phyloP scores from a whole-genome alignment of 202 grass and related monocot genomes.

The Digitaria exilis region DNA sequence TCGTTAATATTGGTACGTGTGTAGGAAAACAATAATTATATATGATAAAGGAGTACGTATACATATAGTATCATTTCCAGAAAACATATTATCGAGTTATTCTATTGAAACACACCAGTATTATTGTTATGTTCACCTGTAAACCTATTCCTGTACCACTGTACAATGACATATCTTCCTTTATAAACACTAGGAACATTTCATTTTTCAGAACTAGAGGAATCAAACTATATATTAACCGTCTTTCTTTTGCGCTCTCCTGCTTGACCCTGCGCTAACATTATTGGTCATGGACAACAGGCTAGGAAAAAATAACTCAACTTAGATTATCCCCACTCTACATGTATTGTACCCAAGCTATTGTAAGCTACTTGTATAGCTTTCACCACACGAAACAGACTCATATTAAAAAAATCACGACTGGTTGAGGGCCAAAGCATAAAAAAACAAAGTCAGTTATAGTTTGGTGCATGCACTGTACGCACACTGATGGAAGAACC shows the following conservation, averaged over 20 bases:
- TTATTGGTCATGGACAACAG: background rate
- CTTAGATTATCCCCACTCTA: background rate
- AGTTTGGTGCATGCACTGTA: conserved; percentile 38
- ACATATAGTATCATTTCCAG: background rate
- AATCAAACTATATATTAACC: background rate
- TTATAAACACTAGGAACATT: background rate
- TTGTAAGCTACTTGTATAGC: conserved; percentile 27
- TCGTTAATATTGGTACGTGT: background rate
- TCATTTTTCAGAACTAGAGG: background rate
- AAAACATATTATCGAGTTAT: background rate
- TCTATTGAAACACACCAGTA: too few species aligned
- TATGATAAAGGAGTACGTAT: too few species aligned
- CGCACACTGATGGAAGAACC: conserved; percentile 2
- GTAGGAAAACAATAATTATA: background rate
- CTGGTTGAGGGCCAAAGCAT: conserved; percentile 21
- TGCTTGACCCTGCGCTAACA: background rate
- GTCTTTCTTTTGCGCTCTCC: background rate
- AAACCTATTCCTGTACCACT: background rate
- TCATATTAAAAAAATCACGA: background rate
- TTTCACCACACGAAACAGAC: conserved; percentile 36
- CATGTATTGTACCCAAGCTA: background rate
- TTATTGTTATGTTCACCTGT: too few species aligned
- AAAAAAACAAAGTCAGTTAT: conserved; percentile 26
- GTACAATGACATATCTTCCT: background rate
- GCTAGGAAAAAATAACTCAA: background rate